These are phyloP conservation scores for Chrysanthemum makinoi DNA, from an alignment of 129 eudicot genomes.

Conservation along the genomic window DNA sequence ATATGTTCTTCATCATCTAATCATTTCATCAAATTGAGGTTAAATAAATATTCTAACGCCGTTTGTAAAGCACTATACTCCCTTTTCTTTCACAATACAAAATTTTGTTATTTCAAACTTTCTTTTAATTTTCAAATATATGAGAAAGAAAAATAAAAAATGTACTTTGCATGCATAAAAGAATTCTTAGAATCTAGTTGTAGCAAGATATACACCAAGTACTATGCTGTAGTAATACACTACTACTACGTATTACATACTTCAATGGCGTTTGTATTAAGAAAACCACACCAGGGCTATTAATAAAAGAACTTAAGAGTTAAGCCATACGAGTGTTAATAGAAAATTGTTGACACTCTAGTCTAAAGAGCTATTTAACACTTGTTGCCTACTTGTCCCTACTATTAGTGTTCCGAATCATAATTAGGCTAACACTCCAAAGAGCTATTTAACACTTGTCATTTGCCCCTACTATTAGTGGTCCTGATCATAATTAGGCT, in stretches of 20 bases:
- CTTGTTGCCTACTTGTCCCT: not conserved
- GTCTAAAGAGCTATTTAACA: conserved; percentile 17
- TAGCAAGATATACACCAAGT: no score
- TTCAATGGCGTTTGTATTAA: not conserved
- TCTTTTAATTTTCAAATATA: no score
- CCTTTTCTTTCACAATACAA: no score
- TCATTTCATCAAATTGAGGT: conserved; percentile 15
- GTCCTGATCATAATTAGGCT: not conserved
- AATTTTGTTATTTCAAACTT: no score
- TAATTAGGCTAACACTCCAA: not conserved
- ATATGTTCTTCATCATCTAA: conserved; percentile 22
- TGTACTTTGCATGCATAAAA: no score
- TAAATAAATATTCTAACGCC: no score
- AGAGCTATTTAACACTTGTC: conserved; percentile 19
- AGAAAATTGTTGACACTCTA: conserved; percentile 6
- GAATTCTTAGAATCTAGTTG: no score
- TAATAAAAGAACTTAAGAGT: not conserved
- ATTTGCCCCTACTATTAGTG: not conserved
- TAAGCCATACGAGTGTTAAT: conserved; percentile 4
- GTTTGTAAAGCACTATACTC: no score
- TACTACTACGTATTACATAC: no score
- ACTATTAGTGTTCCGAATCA: not conserved
- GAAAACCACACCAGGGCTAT: conserved; percentile 3
- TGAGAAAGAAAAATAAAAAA: not conserved
- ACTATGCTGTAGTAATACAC: no score